Evolutionary conservation across 2,329 filamentous ascomycete genomes (phyloP).

Genomic region (Zasmidium citrigriseum): DNA sequence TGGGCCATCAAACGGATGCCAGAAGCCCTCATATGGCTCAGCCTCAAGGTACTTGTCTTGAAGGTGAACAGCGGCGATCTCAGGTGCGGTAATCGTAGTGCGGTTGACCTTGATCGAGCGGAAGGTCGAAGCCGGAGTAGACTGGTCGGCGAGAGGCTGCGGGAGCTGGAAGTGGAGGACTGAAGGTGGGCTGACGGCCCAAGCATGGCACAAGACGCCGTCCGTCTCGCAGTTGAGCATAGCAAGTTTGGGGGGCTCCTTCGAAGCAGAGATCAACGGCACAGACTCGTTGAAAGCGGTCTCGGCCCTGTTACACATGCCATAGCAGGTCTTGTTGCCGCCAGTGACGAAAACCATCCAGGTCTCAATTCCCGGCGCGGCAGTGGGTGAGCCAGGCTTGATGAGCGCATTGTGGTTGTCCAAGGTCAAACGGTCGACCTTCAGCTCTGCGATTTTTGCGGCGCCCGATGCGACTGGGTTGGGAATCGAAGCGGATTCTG

Average conservation of each 20-base stretch:
- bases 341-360: constrained; percentile 76
- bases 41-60: constrained; percentile 59
- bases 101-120: constrained; percentile 68
- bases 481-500: constrained; percentile 44
- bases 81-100: constrained; percentile 65
- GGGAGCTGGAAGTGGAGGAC: constrained; percentile 67
- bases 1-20: constrained; percentile 74
- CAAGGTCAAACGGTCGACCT: constrained; percentile 62
- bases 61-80: constrained; percentile 61
- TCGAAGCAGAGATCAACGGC: constrained; percentile 59
- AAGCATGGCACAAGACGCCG: constrained; percentile 72
- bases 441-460: constrained; percentile 46
- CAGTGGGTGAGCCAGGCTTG: constrained; percentile 60
- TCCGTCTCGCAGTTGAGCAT: constrained; percentile 74
- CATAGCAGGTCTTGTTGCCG: constrained; percentile 76
- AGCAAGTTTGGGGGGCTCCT: constrained; percentile 66
- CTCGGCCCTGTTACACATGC: constrained; percentile 66
- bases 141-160: constrained; percentile 61
- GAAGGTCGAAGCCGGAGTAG: constrained; percentile 64
- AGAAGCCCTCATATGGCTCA: constrained; percentile 62
- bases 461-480: constrained; percentile 48
- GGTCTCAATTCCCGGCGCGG: constrained; percentile 64
- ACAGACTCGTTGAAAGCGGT: constrained; percentile 56
- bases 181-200: constrained; percentile 65
- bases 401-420: constrained; percentile 72